These are phyloP conservation scores for Viridothelium virens DNA, from an alignment of 495 filamentous ascomycete genomes.

Conservation along the genomic window DNA sequence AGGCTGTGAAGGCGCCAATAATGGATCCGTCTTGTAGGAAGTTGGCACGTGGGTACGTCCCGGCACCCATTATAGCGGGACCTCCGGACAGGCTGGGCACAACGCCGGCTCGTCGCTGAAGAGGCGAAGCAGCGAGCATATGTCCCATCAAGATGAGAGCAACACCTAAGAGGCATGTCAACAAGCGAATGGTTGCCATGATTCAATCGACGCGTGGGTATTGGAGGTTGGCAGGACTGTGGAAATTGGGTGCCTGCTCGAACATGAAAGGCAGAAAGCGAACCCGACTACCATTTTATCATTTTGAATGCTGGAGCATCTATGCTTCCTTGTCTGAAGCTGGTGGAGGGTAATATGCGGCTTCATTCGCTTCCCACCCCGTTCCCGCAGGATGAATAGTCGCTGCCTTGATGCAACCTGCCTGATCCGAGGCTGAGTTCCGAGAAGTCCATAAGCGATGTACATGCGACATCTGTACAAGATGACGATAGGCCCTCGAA, in stretches of 20 bases:
- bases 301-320: background rate
- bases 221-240: background rate
- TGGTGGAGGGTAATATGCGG: background rate
- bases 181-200: background rate
- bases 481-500: too few relatives aligned
- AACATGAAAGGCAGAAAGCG: background rate
- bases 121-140: background rate
- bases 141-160: background rate
- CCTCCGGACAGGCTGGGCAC: background rate
- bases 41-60: slow-evolving; percentile 46
- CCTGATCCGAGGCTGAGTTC: background rate
- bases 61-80: slow-evolving; percentile 16
- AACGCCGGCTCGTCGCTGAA: background rate
- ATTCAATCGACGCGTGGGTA: background rate
- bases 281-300: background rate
- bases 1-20: slow-evolving; percentile 40
- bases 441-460: too few relatives aligned
- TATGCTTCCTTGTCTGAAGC: background rate
- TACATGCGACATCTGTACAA: too few relatives aligned
- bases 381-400: background rate
- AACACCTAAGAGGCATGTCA: background rate
- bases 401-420: background rate
- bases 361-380: background rate
- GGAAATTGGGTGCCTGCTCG: background rate
- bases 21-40: slow-evolving; percentile 38